Evolutionary conservation across 129 eudicot species (phyloP).

Genomic region (carrot (Daucus carota)): DH1_v3.0 NC_030383.2:54931501-54932000

Average conservation of each 20-base stretch:
- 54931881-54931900: conserved; percentile 47
- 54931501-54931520: not conserved
- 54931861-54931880: conserved; percentile 60
- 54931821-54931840: conserved; percentile 37
- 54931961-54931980: conserved; percentile 57
- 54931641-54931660: not conserved
- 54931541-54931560: not conserved
- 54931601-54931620: not conserved
- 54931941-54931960: conserved; percentile 96
- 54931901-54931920: conserved; percentile 52
- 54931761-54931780: not conserved
- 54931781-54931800: not conserved
- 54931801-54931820: not conserved
- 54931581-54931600: not conserved
- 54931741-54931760: not conserved
- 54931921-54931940: conserved; percentile 86
- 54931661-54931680: not conserved
- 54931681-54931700: not conserved
- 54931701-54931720: not conserved
- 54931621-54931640: not conserved
- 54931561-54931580: not conserved
- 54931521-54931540: not conserved
- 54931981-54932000: conserved; percentile 42
- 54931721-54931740: not conserved
- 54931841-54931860: conserved; percentile 78